Conservation (phyloP, 352 stramenopile species). For the Pythium aquatile region DNA sequence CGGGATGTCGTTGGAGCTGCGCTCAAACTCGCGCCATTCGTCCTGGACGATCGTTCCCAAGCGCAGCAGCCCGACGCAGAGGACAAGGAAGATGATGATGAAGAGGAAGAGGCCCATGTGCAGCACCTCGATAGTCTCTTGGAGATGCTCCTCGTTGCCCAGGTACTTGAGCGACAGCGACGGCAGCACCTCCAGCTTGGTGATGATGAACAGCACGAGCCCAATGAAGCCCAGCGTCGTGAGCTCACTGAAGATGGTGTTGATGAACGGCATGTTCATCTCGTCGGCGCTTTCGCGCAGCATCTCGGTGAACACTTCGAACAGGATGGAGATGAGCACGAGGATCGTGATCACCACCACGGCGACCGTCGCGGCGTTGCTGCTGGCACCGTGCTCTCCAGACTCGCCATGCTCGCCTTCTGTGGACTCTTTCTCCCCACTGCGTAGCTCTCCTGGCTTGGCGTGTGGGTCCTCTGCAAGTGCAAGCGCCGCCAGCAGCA, state of each 20-base stretch:
- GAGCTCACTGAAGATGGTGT: conserved; percentile 32
- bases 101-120: conserved; percentile 85
- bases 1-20: conserved; percentile 47
- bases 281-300: conserved; percentile 27
- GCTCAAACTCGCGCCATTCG: conserved; percentile 75
- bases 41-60: conserved; percentile 62
- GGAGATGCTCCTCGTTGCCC: conserved; percentile 44
- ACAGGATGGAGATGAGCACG: conserved; percentile 43
- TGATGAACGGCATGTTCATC: conserved; percentile 32
- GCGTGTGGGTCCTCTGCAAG: conserved; percentile 13
- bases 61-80: conserved; percentile 60
- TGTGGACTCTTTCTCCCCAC: background rate
- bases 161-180: conserved; percentile 42
- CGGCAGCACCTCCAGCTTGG: conserved; percentile 59
- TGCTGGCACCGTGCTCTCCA: background rate
- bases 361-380: conserved; percentile 33
- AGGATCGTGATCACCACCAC: conserved; percentile 69
- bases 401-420: conserved; percentile 7
- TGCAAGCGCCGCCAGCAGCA: conserved; percentile 22
- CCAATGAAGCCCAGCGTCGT: conserved; percentile 25
- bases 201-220: conserved; percentile 27
- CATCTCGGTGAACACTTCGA: conserved; percentile 26
- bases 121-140: conserved; percentile 74
- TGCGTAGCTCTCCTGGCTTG: background rate
- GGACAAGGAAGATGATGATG: conserved; percentile 75